Evolutionary conservation across 176 grass and related monocot species (phyloP).

Genomic region (Avena sativa): DNA sequence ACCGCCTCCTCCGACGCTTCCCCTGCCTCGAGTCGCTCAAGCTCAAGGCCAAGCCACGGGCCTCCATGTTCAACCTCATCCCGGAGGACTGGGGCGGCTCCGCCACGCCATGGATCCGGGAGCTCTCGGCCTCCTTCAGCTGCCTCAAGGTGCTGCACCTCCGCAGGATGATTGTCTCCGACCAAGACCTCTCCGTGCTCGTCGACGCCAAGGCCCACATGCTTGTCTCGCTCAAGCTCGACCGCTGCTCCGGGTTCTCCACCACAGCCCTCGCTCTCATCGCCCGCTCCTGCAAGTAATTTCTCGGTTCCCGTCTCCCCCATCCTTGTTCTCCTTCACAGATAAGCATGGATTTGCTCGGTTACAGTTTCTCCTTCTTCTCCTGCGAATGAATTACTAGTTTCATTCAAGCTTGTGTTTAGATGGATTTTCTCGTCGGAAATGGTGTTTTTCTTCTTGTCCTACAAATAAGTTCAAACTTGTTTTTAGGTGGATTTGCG

Average conservation of each 20-base stretch:
- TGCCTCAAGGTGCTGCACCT: slow-evolving; percentile 87
- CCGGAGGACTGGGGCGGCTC: slow-evolving; percentile 88
- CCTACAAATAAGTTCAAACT: too few species aligned
- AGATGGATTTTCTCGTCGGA: background rate
- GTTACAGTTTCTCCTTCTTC: background rate
- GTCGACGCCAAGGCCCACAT: slow-evolving; percentile 68
- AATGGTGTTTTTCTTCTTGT: background rate
- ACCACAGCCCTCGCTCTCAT: slow-evolving; percentile 70
- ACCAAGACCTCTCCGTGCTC: slow-evolving; percentile 66
- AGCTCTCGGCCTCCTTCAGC: slow-evolving; percentile 67
- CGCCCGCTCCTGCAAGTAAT: slow-evolving; percentile 77
- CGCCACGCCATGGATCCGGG: slow-evolving; percentile 71
- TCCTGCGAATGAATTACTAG: background rate
- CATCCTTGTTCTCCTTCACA: background rate
- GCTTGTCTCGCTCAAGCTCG: slow-evolving; percentile 82
- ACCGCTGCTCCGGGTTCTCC: slow-evolving; percentile 94
- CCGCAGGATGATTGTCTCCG: slow-evolving; percentile 77
- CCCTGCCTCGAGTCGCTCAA: slow-evolving; percentile 87
- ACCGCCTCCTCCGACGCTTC: slow-evolving; percentile 69
- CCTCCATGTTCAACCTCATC: slow-evolving; percentile 98
- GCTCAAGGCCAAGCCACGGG: slow-evolving; percentile 91
- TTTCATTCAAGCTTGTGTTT: background rate
- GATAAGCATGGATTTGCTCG: too few species aligned
- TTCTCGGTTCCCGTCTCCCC: background rate
- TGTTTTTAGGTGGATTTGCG: background rate